Percentiles rank a stretch among this genome's conserved stretches.
Conservation (phyloP, 352 stramenopile species). For the Globisporangium takayamanum region DNA sequence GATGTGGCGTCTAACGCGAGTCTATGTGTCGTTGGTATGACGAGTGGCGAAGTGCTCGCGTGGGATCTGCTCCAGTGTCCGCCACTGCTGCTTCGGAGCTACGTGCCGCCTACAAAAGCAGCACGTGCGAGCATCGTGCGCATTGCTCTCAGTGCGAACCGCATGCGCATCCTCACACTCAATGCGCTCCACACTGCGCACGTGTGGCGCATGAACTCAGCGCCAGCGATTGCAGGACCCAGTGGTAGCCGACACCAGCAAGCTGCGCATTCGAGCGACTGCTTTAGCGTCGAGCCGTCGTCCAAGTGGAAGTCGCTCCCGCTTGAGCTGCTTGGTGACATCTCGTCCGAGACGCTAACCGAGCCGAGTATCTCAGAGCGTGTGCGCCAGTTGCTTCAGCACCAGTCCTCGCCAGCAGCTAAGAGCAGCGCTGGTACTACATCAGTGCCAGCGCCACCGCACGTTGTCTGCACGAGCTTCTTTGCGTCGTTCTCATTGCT, state of each 20-base stretch:
- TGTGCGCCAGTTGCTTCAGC: constrained; percentile 13
- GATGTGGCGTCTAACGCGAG: constrained; percentile 20
- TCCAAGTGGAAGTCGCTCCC: constrained; percentile 30
- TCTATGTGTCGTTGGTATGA: constrained; percentile 27
- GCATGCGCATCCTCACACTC: constrained; percentile 13
- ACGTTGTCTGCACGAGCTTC: constrained; percentile 14
- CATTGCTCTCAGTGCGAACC: constrained; percentile 17
- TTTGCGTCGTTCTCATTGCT: constrained; percentile 19
- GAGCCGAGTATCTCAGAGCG: constrained; percentile 17
- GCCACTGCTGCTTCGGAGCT: constrained; percentile 16
- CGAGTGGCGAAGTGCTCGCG: constrained; percentile 23
- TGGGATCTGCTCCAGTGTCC: constrained; percentile 23
- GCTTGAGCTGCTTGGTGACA: constrained; percentile 21
- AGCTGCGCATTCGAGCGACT: constrained; percentile 26
- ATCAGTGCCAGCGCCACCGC: background rate
- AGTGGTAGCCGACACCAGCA: constrained; percentile 1
- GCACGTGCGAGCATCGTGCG: constrained; percentile 21
- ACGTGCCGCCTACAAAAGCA: constrained; percentile 20
- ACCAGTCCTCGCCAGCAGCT: background rate
- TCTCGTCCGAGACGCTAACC: constrained; percentile 17
- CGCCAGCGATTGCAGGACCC: constrained; percentile 6
- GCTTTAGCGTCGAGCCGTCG: constrained; percentile 19
- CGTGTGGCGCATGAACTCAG: constrained; percentile 23
- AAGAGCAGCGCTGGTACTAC: background rate
- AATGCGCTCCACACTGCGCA: constrained; percentile 21